phyloP scores from a whole-genome alignment of 768 basidiomycete genomes.

The Fomitopsis serialis region DNA sequence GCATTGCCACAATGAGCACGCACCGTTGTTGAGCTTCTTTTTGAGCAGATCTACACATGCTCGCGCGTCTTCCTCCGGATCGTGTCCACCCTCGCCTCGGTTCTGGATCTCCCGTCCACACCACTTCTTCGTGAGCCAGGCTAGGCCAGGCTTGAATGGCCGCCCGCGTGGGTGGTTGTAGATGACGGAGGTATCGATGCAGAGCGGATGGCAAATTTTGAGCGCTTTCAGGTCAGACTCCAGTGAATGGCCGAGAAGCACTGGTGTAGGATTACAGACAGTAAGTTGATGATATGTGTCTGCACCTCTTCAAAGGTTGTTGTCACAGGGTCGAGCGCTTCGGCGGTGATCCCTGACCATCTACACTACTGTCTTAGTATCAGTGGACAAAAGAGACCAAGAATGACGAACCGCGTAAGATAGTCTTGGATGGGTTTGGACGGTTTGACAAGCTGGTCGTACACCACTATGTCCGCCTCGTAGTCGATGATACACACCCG shows the following conservation, averaged over 20 bases:
- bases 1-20: slow-evolving; percentile 5
- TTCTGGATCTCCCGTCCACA: slow-evolving; percentile 85
- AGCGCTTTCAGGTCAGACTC: slow-evolving; percentile 91
- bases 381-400: neutral
- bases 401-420: slow-evolving; percentile 64
- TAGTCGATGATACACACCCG: slow-evolving; percentile 83
- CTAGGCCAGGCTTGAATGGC: slow-evolving; percentile 90
- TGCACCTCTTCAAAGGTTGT: slow-evolving; percentile 83
- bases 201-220: slow-evolving; percentile 77
- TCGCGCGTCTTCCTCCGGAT: slow-evolving; percentile 91
- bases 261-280: slow-evolving; percentile 59
- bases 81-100: slow-evolving; percentile 80
- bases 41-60: slow-evolving; percentile 82
- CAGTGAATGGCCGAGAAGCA: slow-evolving; percentile 92
- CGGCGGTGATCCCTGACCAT: slow-evolving; percentile 91
- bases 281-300: slow-evolving; percentile 53
- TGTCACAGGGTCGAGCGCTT: slow-evolving; percentile 59
- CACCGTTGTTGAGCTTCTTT: slow-evolving; percentile 74
- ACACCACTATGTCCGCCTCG: slow-evolving; percentile 63
- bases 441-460: slow-evolving; percentile 89
- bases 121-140: slow-evolving; percentile 97
- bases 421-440: slow-evolving; percentile 83
- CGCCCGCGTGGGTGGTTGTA: slow-evolving; percentile 93
- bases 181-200: slow-evolving; percentile 86
- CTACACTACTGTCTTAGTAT: slow-evolving; percentile 30